Evolutionary conservation across 768 basidiomycete genomes (phyloP), one percentile per base, ranked within the genome.

Genomic region (Lentinula edodes): DNA sequence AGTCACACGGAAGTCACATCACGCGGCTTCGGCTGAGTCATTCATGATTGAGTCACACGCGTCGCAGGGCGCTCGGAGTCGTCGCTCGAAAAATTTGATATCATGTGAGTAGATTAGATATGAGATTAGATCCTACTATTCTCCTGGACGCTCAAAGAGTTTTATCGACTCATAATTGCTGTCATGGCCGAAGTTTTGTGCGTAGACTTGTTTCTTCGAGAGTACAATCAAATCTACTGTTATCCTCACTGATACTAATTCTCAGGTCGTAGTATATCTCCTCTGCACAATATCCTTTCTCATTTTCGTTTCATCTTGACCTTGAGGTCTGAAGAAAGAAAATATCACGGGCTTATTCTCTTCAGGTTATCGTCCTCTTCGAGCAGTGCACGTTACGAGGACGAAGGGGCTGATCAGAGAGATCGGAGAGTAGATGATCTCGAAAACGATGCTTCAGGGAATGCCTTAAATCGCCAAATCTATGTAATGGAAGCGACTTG

Each of bases 401-500:
- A 20, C n/a, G 61, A 35, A 7, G 54, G 42, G 36, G 63, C 65
- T 23, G 66, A 71, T 51, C 70, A 68, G 13, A 42, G 64, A 52
- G 66, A 71, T 51, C 70, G 68, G 13, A 42, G 64, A 52, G 63
- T 65, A 20, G 66, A 71, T 51, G 70, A 28, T 28, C 28, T 28
- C 28, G 69, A 16, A 42, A 65, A 52, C 39, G 35, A 57, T 20
- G 39, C 28, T 2, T 52, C 39, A 38, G 51, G 42, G 54, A 48
- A 52, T 59, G 54, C 41, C 51, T 53, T 16, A 38, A 61, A 65
- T 50, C 62, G 65, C 34, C 81, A 90, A 65, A 75, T 91, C 12
- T 92, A 91, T 68, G 84, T 83, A 7, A 92, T 93, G 90, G 90
- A 92, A 71, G 83, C 88, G 5, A 83, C 79, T 9, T 92, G 90